Base-by-base conservation (phyloP, 306 rosid species). In the Purshia tridentata region DNA sequence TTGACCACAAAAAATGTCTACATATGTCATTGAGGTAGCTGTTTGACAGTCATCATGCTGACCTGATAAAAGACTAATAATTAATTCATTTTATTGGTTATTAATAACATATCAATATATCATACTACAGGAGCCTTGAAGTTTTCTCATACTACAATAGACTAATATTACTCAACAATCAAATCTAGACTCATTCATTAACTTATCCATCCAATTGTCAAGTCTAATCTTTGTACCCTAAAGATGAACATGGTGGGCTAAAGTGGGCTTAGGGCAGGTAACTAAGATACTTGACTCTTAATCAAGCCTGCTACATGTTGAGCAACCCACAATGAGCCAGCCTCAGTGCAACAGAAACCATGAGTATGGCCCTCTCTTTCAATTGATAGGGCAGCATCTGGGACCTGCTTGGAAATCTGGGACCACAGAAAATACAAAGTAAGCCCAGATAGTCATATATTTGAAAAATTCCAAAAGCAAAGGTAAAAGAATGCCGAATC, bases 291-390 rank as follows among this genome's bases (percentile, higher is more conserved):
- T 66, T 69, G 86, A 72, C 81, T 82, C 80, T 88, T 82, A 80
- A 89, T 84, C 67, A 90, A 88, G 82, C 80, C 68, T 63, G 92
- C 89, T 49, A 91, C 92, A 74, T 89, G 79, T 79, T 83, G 81
- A 53, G 97, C 99, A 81, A 89, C 96, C 90, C 96, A 89, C 12
- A 84, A 51, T 14, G 99, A 89, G 40, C 93, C 99, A 52, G 82
- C 93, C 77, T 91, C 91, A 6, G 90, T 85, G 84, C 96, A 91
- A 74, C 85, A 75, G 83, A 94, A 94, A 65, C 83, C 81, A 69
- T 89, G 99, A 37, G 87, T 80, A 81, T 83, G 91, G 53, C 88
- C 90, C 82, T 90, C 96, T 65, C 90, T 78, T 79, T 85, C 97
- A 58, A 87, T 79, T 63, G 88, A 66, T 65, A 81, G 35, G 55